Evolutionary conservation across 192 early-diverging fungal genomes (phyloP).

Genomic region (Thamnidium elegans): DNA sequence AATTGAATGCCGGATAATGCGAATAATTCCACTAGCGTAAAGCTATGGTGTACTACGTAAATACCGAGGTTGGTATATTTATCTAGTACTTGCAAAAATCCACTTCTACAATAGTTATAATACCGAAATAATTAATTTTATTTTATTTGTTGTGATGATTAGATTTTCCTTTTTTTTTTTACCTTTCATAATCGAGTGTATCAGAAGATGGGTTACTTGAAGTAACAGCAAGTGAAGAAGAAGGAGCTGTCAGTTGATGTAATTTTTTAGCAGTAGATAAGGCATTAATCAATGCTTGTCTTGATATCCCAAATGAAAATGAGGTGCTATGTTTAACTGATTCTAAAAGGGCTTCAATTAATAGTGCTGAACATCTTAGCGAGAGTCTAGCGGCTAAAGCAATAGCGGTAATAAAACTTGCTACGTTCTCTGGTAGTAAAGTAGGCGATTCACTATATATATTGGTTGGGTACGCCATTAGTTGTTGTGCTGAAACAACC

Average conservation of each 20-base stretch:
- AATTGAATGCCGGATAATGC: constrained; percentile 76
- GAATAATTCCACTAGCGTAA: constrained; percentile 74
- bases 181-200: not conserved
- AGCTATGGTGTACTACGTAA: constrained; percentile 63
- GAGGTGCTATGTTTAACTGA: constrained; percentile 59
- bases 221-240: not conserved
- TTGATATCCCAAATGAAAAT: constrained; percentile 51
- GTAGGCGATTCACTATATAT: constrained; percentile 37
- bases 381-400: constrained; percentile 61
- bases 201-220: not conserved
- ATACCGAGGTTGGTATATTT: constrained; percentile 61
- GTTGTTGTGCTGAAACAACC: constrained; percentile 19
- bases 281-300: constrained; percentile 55
- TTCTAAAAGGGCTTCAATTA: constrained; percentile 61
- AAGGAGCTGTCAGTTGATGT: constrained; percentile 25
- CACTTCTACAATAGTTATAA: constrained; percentile 33
- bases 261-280: constrained; percentile 59
- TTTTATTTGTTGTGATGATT: not conserved
- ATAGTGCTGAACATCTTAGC: constrained; percentile 52
- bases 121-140: not conserved
- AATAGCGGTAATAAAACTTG: constrained; percentile 56
- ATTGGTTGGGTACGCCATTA: constrained; percentile 12
- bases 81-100: constrained; percentile 57
- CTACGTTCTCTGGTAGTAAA: constrained; percentile 56
- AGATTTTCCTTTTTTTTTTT: not conserved